These are phyloP conservation scores for Salix exigua DNA, from an alignment of 345 rosid genomes.

Conservation along the genomic window DNA sequence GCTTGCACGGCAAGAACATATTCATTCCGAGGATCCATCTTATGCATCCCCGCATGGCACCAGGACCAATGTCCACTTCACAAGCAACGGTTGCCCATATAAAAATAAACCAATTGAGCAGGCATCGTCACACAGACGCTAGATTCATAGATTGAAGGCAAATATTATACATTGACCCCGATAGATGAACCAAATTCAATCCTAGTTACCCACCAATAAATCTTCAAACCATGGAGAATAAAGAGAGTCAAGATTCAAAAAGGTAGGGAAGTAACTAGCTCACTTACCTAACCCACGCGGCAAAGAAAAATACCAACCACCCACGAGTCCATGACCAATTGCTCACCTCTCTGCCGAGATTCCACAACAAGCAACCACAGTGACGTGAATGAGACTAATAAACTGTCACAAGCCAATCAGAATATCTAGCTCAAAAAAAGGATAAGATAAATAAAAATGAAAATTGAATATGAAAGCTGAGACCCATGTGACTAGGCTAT, in stretches of 20 bases:
- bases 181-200: not conserved
- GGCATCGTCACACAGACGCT: not conserved
- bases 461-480: not conserved
- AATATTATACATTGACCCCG: not conserved
- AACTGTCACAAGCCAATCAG: not conserved
- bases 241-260: not conserved
- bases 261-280: not conserved
- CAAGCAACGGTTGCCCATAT: not conserved
- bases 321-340: not conserved
- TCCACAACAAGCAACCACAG: not conserved
- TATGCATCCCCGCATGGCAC: not conserved
- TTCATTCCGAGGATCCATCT: not conserved
- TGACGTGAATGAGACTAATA: not conserved
- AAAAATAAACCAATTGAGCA: not conserved
- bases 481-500: not conserved
- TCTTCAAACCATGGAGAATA: not conserved
- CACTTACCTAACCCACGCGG: not conserved
- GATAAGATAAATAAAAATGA: too few relatives aligned
- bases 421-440: not conserved
- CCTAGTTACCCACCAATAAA: not conserved
- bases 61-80: not conserved
- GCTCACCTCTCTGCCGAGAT: not conserved
- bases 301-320: not conserved
- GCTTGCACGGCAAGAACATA: not conserved
- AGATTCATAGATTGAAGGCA: not conserved